These are phyloP conservation scores for Oryza brachyantha DNA, from an alignment of 176 grass and related monocot species.

Conservation along the genomic window DNA sequence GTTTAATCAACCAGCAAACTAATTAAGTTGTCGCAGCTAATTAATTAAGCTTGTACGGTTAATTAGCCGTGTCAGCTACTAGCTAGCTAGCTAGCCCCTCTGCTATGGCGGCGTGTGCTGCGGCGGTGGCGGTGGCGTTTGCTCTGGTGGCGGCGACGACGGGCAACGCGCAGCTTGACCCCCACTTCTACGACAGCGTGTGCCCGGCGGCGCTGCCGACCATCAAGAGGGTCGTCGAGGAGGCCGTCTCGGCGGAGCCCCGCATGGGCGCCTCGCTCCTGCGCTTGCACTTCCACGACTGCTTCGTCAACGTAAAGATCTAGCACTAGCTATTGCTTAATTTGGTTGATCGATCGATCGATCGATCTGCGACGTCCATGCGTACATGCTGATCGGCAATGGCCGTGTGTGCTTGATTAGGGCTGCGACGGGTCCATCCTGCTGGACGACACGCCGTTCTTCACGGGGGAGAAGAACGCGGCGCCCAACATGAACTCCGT, in stretches of 20 bases:
- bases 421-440: constrained; percentile 83
- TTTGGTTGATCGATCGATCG: not conserved
- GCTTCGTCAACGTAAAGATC: constrained; percentile 60
- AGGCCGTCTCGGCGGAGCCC: constrained; percentile 47
- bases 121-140: constrained; percentile 14
- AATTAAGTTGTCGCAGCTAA: not conserved
- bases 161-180: constrained; percentile 44
- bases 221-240: constrained; percentile 48
- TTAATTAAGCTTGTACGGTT: not conserved
- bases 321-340: too few species aligned
- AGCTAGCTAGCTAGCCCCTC: not conserved
- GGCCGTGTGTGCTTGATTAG: constrained; percentile 10
- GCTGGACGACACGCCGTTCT: constrained; percentile 73
- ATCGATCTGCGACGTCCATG: too few species aligned
- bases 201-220: constrained; percentile 62
- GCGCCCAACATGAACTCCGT: constrained; percentile 60
- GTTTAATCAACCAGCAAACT: not conserved
- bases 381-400: not conserved
- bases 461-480: constrained; percentile 77
- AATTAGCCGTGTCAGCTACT: not conserved
- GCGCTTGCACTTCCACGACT: constrained; percentile 86
- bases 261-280: constrained; percentile 86
- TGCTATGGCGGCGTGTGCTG: constrained; percentile 5
- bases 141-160: constrained; percentile 17
- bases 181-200: constrained; percentile 57